Percentiles rank a stretch among this genome's conserved stretches.
Conservation (phyloP, 345 rosid genomes). For the Nasturtium officinale region DNA sequence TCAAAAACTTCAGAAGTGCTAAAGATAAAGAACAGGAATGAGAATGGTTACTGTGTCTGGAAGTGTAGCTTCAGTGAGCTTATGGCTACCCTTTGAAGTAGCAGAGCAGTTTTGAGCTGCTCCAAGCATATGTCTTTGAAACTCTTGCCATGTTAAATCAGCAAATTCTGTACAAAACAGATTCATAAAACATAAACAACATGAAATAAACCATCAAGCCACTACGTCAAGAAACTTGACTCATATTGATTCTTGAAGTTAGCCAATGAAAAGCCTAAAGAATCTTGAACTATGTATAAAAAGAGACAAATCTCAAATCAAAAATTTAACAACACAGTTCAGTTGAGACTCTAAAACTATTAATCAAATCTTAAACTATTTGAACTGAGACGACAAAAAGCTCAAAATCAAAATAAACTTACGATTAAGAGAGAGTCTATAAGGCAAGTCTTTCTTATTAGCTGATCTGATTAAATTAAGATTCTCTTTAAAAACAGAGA, state of each 20-base stretch:
- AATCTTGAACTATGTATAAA: neutral
- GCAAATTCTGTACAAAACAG: slow-evolving; percentile 61
- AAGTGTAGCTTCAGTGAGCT: slow-evolving; percentile 53
- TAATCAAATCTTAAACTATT: neutral
- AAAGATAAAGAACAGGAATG: neutral
- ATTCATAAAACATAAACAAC: slow-evolving; percentile 11
- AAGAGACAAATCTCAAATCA: neutral
- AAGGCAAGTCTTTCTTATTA: slow-evolving; percentile 60
- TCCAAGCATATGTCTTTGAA: slow-evolving; percentile 69
- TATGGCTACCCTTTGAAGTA: slow-evolving; percentile 72
- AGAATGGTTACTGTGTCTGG: slow-evolving; percentile 54
- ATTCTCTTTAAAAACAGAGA: slow-evolving; percentile 63
- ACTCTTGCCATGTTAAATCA: slow-evolving; percentile 90
- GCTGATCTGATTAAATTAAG: slow-evolving; percentile 73
- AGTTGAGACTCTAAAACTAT: neutral
- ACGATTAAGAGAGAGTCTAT: slow-evolving; percentile 71
- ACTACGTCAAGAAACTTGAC: neutral
- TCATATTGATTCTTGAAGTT: neutral
- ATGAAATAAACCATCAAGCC: neutral
- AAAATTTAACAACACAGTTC: neutral
- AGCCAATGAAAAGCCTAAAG: neutral
- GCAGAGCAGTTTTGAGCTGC: slow-evolving; percentile 97
- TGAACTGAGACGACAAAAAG: neutral
- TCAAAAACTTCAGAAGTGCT: neutral
- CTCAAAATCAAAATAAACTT: slow-evolving; percentile 31